A percentile compares a stretch with the other conserved stretches of the same genome.
Evolutionary conservation across 352 stramenopile species (phyloP).

Genomic region (Blastocystis sp.): DNA sequence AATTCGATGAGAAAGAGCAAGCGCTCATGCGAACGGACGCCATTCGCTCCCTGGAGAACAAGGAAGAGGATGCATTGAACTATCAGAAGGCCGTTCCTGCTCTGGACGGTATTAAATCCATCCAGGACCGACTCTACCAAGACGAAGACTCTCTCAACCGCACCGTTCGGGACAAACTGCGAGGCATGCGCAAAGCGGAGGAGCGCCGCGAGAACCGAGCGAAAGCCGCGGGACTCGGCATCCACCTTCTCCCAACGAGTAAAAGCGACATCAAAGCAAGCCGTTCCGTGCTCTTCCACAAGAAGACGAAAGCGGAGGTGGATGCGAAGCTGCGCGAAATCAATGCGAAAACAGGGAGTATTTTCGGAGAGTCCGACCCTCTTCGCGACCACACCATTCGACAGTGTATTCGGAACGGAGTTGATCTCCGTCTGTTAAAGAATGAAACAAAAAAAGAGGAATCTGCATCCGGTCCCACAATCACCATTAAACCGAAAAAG

Average conservation of each 20-base stretch:
- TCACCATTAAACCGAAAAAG: conserved; percentile 11
- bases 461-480: not conserved
- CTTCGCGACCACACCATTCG: not conserved
- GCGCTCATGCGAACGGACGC: conserved; percentile 64
- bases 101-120: conserved; percentile 64
- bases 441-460: conserved; percentile 14
- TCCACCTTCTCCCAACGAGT: conserved; percentile 47
- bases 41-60: conserved; percentile 71
- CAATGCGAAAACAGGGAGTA: not conserved
- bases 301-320: conserved; percentile 38
- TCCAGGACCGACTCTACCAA: conserved; percentile 67
- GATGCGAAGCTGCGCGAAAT: not conserved
- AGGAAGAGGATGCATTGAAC: conserved; percentile 66
- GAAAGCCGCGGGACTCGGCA: not conserved
- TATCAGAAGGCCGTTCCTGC: conserved; percentile 63
- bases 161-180: conserved; percentile 11
- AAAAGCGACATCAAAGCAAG: conserved; percentile 34
- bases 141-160: conserved; percentile 69
- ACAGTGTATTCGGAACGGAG: conserved; percentile 17
- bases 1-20: conserved; percentile 60
- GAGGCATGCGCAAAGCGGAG: conserved; percentile 25
- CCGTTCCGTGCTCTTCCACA: not conserved
- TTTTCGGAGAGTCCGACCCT: not conserved
- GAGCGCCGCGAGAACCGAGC: conserved; percentile 14
- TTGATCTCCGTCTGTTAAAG: conserved; percentile 40